Conservation (phyloP, 805 yeast species). For the Wickerhamiella siamensis region DNA sequence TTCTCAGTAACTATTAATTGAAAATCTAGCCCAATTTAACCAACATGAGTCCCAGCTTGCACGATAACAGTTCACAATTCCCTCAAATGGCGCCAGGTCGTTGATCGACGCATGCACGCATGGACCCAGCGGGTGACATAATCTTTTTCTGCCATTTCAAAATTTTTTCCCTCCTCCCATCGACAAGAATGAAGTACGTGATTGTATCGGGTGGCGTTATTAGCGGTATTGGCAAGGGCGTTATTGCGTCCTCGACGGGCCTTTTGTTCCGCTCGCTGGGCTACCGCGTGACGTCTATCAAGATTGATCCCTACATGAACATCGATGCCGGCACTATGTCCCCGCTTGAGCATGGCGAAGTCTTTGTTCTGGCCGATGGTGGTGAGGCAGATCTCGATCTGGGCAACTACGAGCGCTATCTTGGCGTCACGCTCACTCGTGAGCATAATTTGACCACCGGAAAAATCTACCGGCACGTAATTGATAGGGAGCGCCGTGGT, state of each 20-base stretch:
- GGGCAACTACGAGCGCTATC: constrained; percentile 95
- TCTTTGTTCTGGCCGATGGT: constrained; percentile 94
- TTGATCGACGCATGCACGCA: no score
- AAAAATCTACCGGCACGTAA: constrained; percentile 86
- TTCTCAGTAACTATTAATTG: no score
- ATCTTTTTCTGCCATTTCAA: neutral
- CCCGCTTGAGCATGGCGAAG: constrained; percentile 98
- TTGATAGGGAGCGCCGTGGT: constrained; percentile 88
- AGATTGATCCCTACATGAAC: constrained; percentile 98
- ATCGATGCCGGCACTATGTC: constrained; percentile 99
- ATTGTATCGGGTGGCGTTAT: constrained; percentile 99
- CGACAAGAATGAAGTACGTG: constrained; percentile 78
- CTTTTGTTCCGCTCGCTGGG: constrained; percentile 87
- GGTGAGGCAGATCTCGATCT: constrained; percentile 97
- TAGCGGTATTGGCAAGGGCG: constrained; percentile 99
- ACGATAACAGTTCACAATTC: no score
- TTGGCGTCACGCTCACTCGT: constrained; percentile 80
- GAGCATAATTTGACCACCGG: constrained; percentile 98
- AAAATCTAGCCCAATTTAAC: no score
- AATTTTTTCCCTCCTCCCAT: constrained; percentile 2
- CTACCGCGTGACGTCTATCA: constrained; percentile 87
- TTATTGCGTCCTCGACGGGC: constrained; percentile 91
- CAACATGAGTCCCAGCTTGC: no score
- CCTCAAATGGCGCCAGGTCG: no score
- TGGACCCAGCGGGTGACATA: no score